Conservation (phyloP, 2,329 filamentous ascomycete genomes). For the Arachnomyces sp. region DNA sequence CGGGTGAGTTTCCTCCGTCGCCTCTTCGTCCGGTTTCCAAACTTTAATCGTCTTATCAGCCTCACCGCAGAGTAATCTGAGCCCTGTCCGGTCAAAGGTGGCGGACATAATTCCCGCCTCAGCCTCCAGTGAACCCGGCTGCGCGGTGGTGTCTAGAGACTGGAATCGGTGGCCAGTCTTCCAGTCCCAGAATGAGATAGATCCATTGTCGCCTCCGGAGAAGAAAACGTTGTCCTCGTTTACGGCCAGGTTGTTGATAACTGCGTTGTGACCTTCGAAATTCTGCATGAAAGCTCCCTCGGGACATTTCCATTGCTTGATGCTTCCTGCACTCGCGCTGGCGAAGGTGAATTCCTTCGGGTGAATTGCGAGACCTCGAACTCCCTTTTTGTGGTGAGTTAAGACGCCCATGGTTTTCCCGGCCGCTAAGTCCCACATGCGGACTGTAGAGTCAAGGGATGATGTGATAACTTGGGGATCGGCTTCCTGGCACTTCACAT, state of each 20-base stretch:
- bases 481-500: slow-evolving; percentile 86
- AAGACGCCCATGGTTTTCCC: slow-evolving; percentile 94
- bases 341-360: slow-evolving; percentile 96
- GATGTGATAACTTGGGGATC: slow-evolving; percentile 91
- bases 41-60: slow-evolving; percentile 98
- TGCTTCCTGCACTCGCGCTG: slow-evolving; percentile 79
- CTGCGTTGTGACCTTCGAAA: slow-evolving; percentile 91
- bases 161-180: slow-evolving; percentile 93
- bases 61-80: slow-evolving; percentile 88
- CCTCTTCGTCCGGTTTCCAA: slow-evolving; percentile 88
- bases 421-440: slow-evolving; percentile 91
- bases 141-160: slow-evolving; percentile 78
- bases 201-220: slow-evolving; percentile 90
- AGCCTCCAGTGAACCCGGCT: slow-evolving; percentile 87
- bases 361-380: slow-evolving; percentile 74
- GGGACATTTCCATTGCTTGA: slow-evolving; percentile 99
- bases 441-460: slow-evolving; percentile 86
- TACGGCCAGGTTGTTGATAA: slow-evolving; percentile 88
- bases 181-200: slow-evolving; percentile 98
- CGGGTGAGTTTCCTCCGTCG: slow-evolving; percentile 85
- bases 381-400: slow-evolving; percentile 97
- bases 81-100: slow-evolving; percentile 80
- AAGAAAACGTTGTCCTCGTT: slow-evolving; percentile 96
- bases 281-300: slow-evolving; percentile 99
- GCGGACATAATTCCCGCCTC: slow-evolving; percentile 93